phyloP scores from a whole-genome alignment of 345 rosid genomes.

The Moricandia moricandioides region DNA sequence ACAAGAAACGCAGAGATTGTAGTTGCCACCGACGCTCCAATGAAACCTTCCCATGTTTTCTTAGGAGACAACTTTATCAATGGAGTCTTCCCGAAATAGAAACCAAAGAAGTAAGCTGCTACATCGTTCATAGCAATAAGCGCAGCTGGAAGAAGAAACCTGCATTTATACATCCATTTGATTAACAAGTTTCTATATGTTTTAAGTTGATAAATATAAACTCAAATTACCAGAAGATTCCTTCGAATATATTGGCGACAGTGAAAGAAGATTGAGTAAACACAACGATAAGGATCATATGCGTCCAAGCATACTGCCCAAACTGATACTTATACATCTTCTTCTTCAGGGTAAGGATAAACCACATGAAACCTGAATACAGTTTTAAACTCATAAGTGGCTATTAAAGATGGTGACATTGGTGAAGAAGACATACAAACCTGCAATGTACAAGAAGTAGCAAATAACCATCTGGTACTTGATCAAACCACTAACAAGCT shows the following conservation, averaged over 20 bases:
- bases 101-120: constrained; percentile 82
- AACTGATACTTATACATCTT: constrained; percentile 98
- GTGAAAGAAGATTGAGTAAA: constrained; percentile 89
- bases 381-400: background rate
- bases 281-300: constrained; percentile 94
- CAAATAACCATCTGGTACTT: constrained; percentile 91
- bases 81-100: constrained; percentile 92
- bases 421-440: constrained; percentile 39
- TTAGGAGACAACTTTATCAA: constrained; percentile 90
- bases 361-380: constrained; percentile 90
- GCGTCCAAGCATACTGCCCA: constrained; percentile 98
- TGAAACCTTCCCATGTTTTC: constrained; percentile 99
- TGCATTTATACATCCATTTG: constrained; percentile 30
- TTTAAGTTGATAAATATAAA: background rate
- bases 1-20: constrained; percentile 83
- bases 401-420: background rate
- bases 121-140: constrained; percentile 89
- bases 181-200: constrained; percentile 37
- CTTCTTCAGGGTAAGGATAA: constrained; percentile 86
- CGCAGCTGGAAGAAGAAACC: constrained; percentile 95
- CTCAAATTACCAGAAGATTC: constrained; percentile 77
- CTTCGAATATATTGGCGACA: constrained; percentile 91
- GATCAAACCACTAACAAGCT: constrained; percentile 75
- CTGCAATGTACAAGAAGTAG: constrained; percentile 84
- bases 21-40: constrained; percentile 88